Evolutionary conservation across 2,329 filamentous ascomycete genomes (phyloP).

Genomic region (Ophiostoma fasciatum): DNA sequence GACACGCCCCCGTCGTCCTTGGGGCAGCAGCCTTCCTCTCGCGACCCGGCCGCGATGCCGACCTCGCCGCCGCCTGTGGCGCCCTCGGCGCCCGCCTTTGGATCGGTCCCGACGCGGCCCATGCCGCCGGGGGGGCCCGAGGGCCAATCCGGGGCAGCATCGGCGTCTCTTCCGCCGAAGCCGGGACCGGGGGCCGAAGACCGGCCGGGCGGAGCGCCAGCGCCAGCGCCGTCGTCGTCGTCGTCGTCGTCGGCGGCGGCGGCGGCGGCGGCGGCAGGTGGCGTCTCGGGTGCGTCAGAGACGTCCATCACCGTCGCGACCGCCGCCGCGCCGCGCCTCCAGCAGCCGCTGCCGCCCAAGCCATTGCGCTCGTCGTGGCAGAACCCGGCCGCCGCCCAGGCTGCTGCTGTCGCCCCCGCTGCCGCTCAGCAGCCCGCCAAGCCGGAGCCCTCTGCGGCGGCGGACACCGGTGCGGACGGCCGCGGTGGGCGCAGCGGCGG

Average conservation of each 20-base stretch:
- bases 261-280: too few species aligned
- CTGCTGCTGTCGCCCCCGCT: constrained; percentile 28
- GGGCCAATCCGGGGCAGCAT: too few species aligned
- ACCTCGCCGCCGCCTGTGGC: constrained; percentile 43
- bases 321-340: constrained; percentile 38
- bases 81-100: constrained; percentile 43
- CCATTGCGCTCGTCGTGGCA: too few species aligned
- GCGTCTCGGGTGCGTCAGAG: too few species aligned
- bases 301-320: constrained; percentile 37
- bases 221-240: too few species aligned
- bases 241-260: too few species aligned
- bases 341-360: constrained; percentile 24
- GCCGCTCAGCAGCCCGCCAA: constrained; percentile 38
- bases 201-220: too few species aligned
- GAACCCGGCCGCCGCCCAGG: constrained; percentile 30
- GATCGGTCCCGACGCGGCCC: constrained; percentile 35
- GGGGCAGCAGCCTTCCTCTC: not conserved
- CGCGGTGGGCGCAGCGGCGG: too few species aligned
- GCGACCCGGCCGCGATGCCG: constrained; percentile 27
- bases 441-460: constrained; percentile 25
- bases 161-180: constrained; percentile 38
- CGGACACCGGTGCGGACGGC: too few species aligned
- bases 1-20: constrained; percentile 23
- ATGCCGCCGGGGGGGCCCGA: too few species aligned
- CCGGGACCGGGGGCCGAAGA: constrained; percentile 36